A percentile compares a stretch with the other conserved stretches of the same genome.
Evolutionary conservation across 2,329 filamentous ascomycete genomes (phyloP).

Genomic region (Diplocarpon rosae): DNA sequence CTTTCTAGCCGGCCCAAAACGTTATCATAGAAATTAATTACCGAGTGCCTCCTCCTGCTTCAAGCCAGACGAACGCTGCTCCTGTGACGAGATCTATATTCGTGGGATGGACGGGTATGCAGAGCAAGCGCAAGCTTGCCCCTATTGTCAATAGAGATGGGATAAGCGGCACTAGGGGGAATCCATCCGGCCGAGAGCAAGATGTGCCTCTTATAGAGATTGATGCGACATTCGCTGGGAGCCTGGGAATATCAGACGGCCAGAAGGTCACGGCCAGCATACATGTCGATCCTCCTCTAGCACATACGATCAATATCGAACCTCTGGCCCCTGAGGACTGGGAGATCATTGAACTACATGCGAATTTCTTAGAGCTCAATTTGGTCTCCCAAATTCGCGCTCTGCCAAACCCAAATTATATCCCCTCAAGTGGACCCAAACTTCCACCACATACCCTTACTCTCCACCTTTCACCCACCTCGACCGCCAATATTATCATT

Average conservation of each 20-base stretch:
- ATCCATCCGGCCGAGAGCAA: constrained; percentile 54
- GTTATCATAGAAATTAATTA: constrained; percentile 87
- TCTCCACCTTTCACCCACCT: constrained; percentile 87
- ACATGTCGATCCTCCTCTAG: constrained; percentile 81
- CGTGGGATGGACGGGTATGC: constrained; percentile 95
- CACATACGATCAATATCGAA: constrained; percentile 94
- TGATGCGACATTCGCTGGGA: constrained; percentile 70
- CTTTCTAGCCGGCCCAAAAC: constrained; percentile 73
- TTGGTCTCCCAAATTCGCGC: constrained; percentile 87
- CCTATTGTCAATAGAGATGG: constrained; percentile 67
- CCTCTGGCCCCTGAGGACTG: constrained; percentile 91
- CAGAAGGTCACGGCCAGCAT: constrained; percentile 63
- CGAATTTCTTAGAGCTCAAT: constrained; percentile 89
- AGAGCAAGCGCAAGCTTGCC: constrained; percentile 72
- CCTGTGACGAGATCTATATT: constrained; percentile 60
- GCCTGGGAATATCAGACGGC: constrained; percentile 68
- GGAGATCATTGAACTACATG: constrained; percentile 98
- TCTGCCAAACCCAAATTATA: constrained; percentile 72
- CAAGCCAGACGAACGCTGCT: constrained; percentile 35
- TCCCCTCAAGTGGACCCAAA: constrained; percentile 37
- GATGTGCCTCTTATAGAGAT: constrained; percentile 73
- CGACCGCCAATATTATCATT: constrained; percentile 83
- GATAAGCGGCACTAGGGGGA: constrained; percentile 46
- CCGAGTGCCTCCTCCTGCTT: constrained; percentile 43
- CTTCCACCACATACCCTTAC: constrained; percentile 68